These are phyloP conservation scores for Gloeopeniophorella convolvens DNA, from an alignment of 768 basidiomycete species.

Conservation along the genomic window DNA sequence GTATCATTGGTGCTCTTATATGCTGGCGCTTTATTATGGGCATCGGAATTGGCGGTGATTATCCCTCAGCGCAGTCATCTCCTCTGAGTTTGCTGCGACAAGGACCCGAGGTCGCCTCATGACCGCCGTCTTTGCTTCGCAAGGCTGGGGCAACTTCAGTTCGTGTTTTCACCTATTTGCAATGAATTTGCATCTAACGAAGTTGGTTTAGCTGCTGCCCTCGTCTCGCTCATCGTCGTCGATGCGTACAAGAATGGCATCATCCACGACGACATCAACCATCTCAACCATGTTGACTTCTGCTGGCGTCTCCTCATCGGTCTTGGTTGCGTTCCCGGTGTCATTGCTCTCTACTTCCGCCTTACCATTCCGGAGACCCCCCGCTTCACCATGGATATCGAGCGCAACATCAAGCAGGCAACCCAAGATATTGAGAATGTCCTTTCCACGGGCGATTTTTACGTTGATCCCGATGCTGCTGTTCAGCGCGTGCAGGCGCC, in stretches of 20 bases:
- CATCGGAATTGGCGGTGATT: constrained; percentile 84
- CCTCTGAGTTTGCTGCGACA: constrained; percentile 82
- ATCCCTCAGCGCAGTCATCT: constrained; percentile 83
- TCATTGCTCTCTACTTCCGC: constrained; percentile 84
- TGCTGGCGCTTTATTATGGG: constrained; percentile 85
- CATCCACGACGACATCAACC: constrained; percentile 37
- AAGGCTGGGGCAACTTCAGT: constrained; percentile 87
- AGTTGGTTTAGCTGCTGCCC: constrained; percentile 43
- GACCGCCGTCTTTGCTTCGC: constrained; percentile 80
- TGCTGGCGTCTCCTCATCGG: constrained; percentile 88
- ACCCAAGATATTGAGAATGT: constrained; percentile 66
- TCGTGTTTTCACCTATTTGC: constrained; percentile 22
- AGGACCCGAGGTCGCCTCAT: constrained; percentile 78
- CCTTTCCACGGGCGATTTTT: constrained; percentile 41
- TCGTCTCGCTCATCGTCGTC: constrained; percentile 60
- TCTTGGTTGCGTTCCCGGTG: constrained; percentile 76
- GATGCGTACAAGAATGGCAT: constrained; percentile 61
- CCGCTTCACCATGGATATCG: constrained; percentile 88
- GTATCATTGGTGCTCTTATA: constrained; percentile 69
- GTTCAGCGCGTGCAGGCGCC: constrained; percentile 62
- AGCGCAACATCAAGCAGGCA: constrained; percentile 75
- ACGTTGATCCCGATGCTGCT: constrained; percentile 48
- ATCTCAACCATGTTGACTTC: constrained; percentile 53
- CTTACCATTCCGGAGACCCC: constrained; percentile 91
- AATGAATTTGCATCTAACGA: neutral